Evolutionary conservation across 2,329 filamentous ascomycete species (phyloP), one percentile per base, ranked within the genome.

Genomic region (Cucurbitaria berberidis): DNA sequence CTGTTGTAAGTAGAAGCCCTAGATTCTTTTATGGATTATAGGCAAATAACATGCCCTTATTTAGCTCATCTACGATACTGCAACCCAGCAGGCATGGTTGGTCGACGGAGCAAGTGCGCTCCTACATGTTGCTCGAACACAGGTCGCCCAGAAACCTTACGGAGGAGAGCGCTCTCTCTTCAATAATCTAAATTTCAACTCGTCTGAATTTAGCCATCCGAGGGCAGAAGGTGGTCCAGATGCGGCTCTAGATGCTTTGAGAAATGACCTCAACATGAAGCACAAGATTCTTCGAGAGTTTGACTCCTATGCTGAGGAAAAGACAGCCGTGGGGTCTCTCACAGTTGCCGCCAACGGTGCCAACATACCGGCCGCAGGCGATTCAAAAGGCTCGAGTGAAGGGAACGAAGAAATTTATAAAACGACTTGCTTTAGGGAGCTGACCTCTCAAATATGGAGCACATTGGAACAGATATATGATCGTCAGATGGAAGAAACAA

Each of bases 381-480:
- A 30, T 11, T 8, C 5, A 3, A 13, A 30, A 30, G 7, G 15
- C 15, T n/a, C 22, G 5, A 15, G 9, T 18, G 16, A 18, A 11
- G 34, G 16, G 3, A 35, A n/a, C 30, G 34, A 52, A 34, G 35
- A 34, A n/a, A 11, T 34, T 18, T 45, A 36, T 11, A 52, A 18
- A 22, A 42, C 38, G 5, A 52, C 44, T 2, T 47, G 35, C n/a
- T 46, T 52, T 15, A 52, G 36, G 36, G 49, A 52, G 6, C 21
- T 46, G 13, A 26, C 47, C 9, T 42, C n/a, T n/a, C 43, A 47
- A 15, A 27, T 18, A 24, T 52, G 35, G 43, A 19, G 19, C 24
- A 47, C 30, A 3, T 19, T 52, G 18, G 49, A 52, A 27, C 34
- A 52, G 15, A 52, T 52, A 6, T 47, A 52, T 27, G 43, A 52